These are phyloP conservation scores for Vitis hybrid DNA, from an alignment of 177 flowering plant species.

Conservation along the genomic window DNA sequence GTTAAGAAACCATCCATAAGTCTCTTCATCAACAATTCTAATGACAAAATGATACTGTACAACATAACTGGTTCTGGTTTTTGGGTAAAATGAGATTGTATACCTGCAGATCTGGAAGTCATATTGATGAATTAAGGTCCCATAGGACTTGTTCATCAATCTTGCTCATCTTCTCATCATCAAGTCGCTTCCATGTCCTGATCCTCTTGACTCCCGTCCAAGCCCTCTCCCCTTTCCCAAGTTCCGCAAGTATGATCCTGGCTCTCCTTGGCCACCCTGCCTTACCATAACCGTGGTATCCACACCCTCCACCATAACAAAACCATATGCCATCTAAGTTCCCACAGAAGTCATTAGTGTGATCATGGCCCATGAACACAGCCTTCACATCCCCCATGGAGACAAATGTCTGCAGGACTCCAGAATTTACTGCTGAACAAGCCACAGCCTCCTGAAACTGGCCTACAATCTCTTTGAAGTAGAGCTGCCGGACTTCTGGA, in stretches of 20 bases:
- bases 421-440: conserved; percentile 69
- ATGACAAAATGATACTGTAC: too few species aligned
- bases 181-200: conserved; percentile 88
- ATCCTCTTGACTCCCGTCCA: conserved; percentile 71
- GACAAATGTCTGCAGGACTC: conserved; percentile 61
- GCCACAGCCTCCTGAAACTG: conserved; percentile 71
- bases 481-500: conserved; percentile 70
- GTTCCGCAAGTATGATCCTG: conserved; percentile 60
- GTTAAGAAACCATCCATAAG: too few species aligned
- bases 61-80: too few species aligned
- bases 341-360: conserved; percentile 87
- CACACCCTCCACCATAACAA: conserved; percentile 89
- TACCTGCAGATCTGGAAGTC: not conserved
- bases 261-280: conserved; percentile 78
- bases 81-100: too few species aligned
- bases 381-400: conserved; percentile 74
- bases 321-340: conserved; percentile 69
- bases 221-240: conserved; percentile 40
- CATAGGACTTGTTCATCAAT: conserved; percentile 76
- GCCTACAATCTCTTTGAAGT: conserved; percentile 43
- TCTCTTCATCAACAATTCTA: too few species aligned
- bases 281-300: conserved; percentile 88
- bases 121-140: conserved; percentile 26
- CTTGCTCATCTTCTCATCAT: conserved; percentile 61
- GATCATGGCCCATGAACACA: conserved; percentile 90